Base-by-base conservation (phyloP, 192 early-diverging fungal genomes). In the Geranomyces variabilis region DNA sequence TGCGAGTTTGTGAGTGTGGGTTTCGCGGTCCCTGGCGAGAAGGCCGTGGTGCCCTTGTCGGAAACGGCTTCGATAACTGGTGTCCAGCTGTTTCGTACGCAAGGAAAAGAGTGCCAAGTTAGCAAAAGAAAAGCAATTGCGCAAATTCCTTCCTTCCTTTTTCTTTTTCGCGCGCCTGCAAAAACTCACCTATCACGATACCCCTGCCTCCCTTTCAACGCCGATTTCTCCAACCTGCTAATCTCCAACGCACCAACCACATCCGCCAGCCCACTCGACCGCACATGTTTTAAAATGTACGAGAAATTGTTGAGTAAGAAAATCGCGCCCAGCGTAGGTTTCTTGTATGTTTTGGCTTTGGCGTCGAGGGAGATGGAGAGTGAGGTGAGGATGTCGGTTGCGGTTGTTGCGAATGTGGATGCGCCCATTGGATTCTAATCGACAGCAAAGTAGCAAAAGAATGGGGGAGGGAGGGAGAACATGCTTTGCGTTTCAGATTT, bases 301-400 rank as follows among this genome's bases (percentile, higher is more conserved):
- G 93, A 81, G 60, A 85, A 92, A 71, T 95, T 95, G 80, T 95
- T 95, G 28, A 95, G 79, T 44, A 93, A 70, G 71, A 95, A 95
- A 22, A 95, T 75, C 7, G 76, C 73, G 0, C 85, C 79, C 30
- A 95, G 69, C 0, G 88, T 79, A 15, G 84, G 80, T 63, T 90
- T 87, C 53, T 92, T 92, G 77, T 93, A 94, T 15, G 78, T 78
- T 62, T 83, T 87, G 17, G 92, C 78, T 77, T 93, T 93, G 6
- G 49, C 53, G 33, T 93, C 90, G 48, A 95, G 73, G 24, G 77
- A 88, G 7, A 74, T 74, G 15, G 78, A 69, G 62, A 95, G 78
- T 7, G 81, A 69, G 59, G 87, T 81, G 3, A 94, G 57, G 4
- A 85, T 58, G 26, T 76, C 73, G 56, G 45, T 48, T 14, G 66